Percentiles rank a stretch among this genome's conserved stretches.
phyloP scores from a whole-genome alignment of 1,284 basidiomycete species.

The Wolfiporia cocos region DNA sequence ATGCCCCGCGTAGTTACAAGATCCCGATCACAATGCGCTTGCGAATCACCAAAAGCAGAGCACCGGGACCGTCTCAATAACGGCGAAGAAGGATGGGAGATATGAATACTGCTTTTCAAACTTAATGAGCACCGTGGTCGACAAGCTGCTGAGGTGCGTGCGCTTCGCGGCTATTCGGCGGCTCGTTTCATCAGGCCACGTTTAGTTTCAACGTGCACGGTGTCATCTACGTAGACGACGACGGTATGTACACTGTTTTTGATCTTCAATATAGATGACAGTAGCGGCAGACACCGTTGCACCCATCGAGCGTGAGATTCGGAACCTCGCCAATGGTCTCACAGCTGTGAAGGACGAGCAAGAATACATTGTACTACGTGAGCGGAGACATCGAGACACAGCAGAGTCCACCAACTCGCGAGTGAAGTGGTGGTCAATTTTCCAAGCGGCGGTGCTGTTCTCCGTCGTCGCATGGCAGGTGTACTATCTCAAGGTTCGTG shows the following conservation, averaged over 20 bases:
- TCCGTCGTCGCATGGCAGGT: conserved; percentile 95
- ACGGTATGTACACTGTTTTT: conserved; percentile 43
- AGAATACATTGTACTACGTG: conserved; percentile 95
- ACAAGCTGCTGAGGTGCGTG: conserved; percentile 88
- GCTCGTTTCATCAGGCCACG: not conserved
- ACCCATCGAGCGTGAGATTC: conserved; percentile 95
- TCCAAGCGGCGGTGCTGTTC: conserved; percentile 86
- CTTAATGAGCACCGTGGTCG: conserved; percentile 91
- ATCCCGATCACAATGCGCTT: conserved; percentile 65
- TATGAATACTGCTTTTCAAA: conserved; percentile 99
- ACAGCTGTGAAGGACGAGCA: conserved; percentile 97
- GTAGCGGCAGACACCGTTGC: conserved; percentile 62
- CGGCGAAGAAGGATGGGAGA: conserved; percentile 81
- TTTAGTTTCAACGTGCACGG: conserved; percentile 98
- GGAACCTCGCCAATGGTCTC: conserved; percentile 79
- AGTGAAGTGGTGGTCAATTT: conserved; percentile 98
- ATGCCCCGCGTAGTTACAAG: conserved; percentile 53
- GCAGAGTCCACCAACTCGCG: conserved; percentile 93
- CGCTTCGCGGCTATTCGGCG: conserved; percentile 6
- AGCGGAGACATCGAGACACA: conserved; percentile 90
- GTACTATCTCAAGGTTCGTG: conserved; percentile 97
- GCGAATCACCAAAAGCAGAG: conserved; percentile 82
- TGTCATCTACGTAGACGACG: conserved; percentile 87
- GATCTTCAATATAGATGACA: conserved; percentile 6
- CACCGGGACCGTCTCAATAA: conserved; percentile 87